Percentiles rank a stretch among this genome's conserved stretches.
phyloP scores from a whole-genome alignment of 1,284 basidiomycete species.

The Ceratorhiza oryzae-sativae region DNA sequence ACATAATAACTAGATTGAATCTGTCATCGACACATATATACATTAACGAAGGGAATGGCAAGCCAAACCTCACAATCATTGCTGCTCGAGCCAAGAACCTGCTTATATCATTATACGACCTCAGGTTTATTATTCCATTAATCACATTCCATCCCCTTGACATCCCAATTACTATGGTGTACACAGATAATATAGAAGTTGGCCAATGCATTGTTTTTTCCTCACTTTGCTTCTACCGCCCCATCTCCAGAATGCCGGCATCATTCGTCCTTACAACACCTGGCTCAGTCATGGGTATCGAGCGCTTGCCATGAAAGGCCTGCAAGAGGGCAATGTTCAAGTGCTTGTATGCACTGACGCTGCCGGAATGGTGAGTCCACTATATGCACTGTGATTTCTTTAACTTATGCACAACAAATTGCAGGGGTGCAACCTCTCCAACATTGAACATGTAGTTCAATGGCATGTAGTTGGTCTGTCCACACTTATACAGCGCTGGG shows the following conservation, averaged over 20 bases:
- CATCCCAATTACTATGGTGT: slow-evolving; percentile 17
- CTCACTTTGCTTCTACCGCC: not conserved
- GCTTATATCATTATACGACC: slow-evolving; percentile 51
- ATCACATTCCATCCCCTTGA: not conserved
- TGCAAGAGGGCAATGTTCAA: slow-evolving; percentile 47
- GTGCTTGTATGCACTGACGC: slow-evolving; percentile 52
- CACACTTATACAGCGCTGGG: slow-evolving; percentile 49
- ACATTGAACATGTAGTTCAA: slow-evolving; percentile 48
- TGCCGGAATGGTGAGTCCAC: slow-evolving; percentile 53
- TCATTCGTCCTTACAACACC: slow-evolving; percentile 25
- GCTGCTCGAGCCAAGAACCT: slow-evolving; percentile 53
- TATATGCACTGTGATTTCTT: too few species aligned
- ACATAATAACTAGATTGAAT: slow-evolving; percentile 49
- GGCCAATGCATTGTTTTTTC: slow-evolving; percentile 8
- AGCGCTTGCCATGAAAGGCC: not conserved
- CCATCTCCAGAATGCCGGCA: not conserved
- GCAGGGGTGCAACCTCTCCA: too few species aligned
- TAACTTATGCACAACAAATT: too few species aligned
- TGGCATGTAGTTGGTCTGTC: slow-evolving; percentile 50
- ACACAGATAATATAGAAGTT: not conserved
- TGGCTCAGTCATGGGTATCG: slow-evolving; percentile 4
- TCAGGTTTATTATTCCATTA: slow-evolving; percentile 52
- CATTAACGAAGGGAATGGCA: slow-evolving; percentile 53
- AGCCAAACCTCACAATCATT: slow-evolving; percentile 53
- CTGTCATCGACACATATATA: slow-evolving; percentile 44